Base-by-base conservation (phyloP, 495 filamentous ascomycete species). In the Lasiosphaeria ovina region DNA sequence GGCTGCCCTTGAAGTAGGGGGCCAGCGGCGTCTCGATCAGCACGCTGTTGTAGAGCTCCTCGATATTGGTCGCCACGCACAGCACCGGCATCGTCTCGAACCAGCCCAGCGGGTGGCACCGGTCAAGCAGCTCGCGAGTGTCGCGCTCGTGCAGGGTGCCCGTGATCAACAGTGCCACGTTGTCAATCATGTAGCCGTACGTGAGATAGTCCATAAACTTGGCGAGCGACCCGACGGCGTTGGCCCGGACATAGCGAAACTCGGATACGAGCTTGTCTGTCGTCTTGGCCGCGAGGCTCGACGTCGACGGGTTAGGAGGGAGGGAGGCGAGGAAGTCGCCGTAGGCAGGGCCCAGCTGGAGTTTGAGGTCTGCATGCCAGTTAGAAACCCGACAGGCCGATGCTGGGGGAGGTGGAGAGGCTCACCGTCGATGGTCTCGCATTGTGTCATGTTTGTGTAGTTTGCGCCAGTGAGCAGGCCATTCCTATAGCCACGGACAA, bases 161-260 rank as follows among this genome's bases (percentile, higher is more conserved):
- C 42, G 94, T 99, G 74, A 99, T 99, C 66, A 99, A 86, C 31
- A 99, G 87, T 33, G 94, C 95, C 45, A 99, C 92, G 72, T 99
- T 99, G 76, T 99, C 94, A 75, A 99, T 99, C 94, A 99, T 99
- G 80, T 99, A 99, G 51, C 91, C 92, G 69, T 99, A 98, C 10
- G 93, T 98, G 57, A 99, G 78, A 74, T 96, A 99, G 69, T 97
- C 91, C 78, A 98, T 87, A 74, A 99, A 99, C 67, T 90, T 91
- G 54, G 92, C 87, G 24, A 96, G 85, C 0, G 91, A 89, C 6
- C 94, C 95, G 5, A 89, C 89, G 14, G 95, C 87, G 70, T 98
- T 95, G 45, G 91, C 91, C 65, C 92, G 87, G 54, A 99, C 79
- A 72, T 99, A 99, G 61, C 92, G 87, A 77, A 99, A 99, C 72